Evolutionary conservation across 2,329 filamentous ascomycete species (phyloP), one percentile per base, ranked within the genome.

Genomic region (Pseudocercospora cruenta): DNA sequence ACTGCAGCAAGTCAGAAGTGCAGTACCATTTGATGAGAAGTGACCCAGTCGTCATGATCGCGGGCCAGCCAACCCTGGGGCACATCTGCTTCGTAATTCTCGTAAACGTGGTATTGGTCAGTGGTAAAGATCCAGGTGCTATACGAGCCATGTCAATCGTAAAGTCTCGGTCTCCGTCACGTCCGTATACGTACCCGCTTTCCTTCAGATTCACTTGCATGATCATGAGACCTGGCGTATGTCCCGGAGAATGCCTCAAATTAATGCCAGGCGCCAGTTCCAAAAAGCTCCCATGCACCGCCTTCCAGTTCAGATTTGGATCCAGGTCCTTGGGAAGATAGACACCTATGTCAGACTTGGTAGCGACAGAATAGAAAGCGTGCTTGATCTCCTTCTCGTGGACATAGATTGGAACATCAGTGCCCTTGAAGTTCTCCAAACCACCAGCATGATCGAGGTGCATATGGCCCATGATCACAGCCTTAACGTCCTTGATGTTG

Each of bases 361-460:
- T 79, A 3, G 78, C 78, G 7, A 80, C 78, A 55, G 73, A 71
- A 62, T 76, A 79, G 63, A 75, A 78, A 14, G 78, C 78, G 63
- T 79, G 73, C 63, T 79, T 79, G 28, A 79, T 64, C 63, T 79
- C 78, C 24, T 76, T 68, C 62, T 80, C 77, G 59, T 80, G 78
- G 28, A 77, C 76, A 62, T 78, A 78, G 61, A 80, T 74, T 3
- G 75, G 75, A 6, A 79, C 69, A 12, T 74, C 73, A 16, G 75
- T 79, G 54, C 73, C 73, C 43, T 70, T 69, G 70, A 79, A 79
- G 45, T 71, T 70, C 19, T 78, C 77, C 1, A 79, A 65, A 1
- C 77, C 77, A 0, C 78, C 77, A 0, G 77, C 76, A 57, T 79
- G 78, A 58, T 79, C 77, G 69, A 51, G 19, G 24, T 51, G 47